phyloP scores from a whole-genome alignment of 225 moss, liverwort and hornwort species.

The Physcomitrellopsis africana region DNA sequence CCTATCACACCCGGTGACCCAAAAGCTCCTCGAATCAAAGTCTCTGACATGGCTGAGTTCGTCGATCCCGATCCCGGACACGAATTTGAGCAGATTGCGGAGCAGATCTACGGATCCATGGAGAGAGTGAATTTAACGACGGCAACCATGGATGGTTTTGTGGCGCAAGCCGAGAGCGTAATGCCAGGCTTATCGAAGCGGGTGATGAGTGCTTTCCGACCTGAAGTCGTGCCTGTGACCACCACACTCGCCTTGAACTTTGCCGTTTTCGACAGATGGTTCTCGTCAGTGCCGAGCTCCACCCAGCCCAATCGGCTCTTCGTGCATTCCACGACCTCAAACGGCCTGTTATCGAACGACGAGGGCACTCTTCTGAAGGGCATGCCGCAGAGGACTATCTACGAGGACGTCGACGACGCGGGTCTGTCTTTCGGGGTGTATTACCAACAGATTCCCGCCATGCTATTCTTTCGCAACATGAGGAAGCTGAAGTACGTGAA shows the following conservation, averaged over 20 bases:
- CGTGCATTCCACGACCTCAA: conserved; percentile 76
- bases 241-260: conserved; percentile 62
- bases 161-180: conserved; percentile 53
- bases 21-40: conserved; percentile 35
- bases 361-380: conserved; percentile 43
- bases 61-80: conserved; percentile 84
- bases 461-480: conserved; percentile 54
- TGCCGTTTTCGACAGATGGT: conserved; percentile 68
- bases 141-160: conserved; percentile 71
- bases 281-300: conserved; percentile 60
- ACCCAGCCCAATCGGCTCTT: conserved; percentile 81
- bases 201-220: conserved; percentile 75
- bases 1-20: conserved; percentile 34
- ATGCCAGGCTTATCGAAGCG: conserved; percentile 54
- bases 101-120: conserved; percentile 60
- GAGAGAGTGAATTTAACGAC: conserved; percentile 13
- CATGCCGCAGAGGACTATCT: conserved; percentile 65
- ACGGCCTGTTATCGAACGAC: conserved; percentile 64
- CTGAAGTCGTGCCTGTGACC: conserved; percentile 60
- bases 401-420: conserved; percentile 63
- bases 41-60: conserved; percentile 62
- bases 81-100: conserved; percentile 64
- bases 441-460: conserved; percentile 68
- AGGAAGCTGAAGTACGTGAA: conserved; percentile 50
- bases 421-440: conserved; percentile 67